A percentile compares a stretch with the other conserved stretches of the same genome.
These are phyloP conservation scores for Sedum album DNA, from an alignment of 164 flowering plant genomes.

Conservation along the genomic window DNA sequence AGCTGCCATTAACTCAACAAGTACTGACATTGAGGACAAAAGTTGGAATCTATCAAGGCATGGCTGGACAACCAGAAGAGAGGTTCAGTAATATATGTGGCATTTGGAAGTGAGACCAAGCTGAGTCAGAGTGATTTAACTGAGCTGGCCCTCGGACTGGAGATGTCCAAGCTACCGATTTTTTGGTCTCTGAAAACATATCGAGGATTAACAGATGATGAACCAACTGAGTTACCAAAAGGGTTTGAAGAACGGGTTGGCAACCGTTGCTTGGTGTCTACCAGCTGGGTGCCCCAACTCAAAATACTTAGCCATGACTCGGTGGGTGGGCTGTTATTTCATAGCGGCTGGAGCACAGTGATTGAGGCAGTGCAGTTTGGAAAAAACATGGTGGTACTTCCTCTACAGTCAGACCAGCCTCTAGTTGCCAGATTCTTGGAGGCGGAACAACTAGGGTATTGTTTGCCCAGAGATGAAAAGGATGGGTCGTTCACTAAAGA, in stretches of 20 bases:
- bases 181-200: constrained; percentile 30
- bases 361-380: constrained; percentile 31
- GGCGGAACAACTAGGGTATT: constrained; percentile 19
- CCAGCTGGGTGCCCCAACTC: constrained; percentile 37
- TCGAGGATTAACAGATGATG: not conserved
- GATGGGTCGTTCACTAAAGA: constrained; percentile 27
- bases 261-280: constrained; percentile 23
- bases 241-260: constrained; percentile 28
- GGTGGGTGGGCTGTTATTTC: constrained; percentile 32
- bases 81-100: constrained; percentile 20
- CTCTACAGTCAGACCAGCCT: constrained; percentile 30
- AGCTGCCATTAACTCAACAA: not conserved
- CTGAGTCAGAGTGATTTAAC: constrained; percentile 16
- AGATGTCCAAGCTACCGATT: constrained; percentile 25
- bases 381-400: constrained; percentile 20
- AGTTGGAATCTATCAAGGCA: constrained; percentile 8
- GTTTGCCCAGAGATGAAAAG: constrained; percentile 22
- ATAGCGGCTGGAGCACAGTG: constrained; percentile 38
- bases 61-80: constrained; percentile 18
- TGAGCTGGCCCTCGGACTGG: constrained; percentile 28
- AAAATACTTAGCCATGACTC: constrained; percentile 32
- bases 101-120: constrained; percentile 24
- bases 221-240: constrained; percentile 15
- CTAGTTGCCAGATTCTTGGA: constrained; percentile 19
- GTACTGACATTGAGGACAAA: not conserved